phyloP scores from a whole-genome alignment of 108 stramenopile species.

The Cylindrotheca fusiformis region DNA sequence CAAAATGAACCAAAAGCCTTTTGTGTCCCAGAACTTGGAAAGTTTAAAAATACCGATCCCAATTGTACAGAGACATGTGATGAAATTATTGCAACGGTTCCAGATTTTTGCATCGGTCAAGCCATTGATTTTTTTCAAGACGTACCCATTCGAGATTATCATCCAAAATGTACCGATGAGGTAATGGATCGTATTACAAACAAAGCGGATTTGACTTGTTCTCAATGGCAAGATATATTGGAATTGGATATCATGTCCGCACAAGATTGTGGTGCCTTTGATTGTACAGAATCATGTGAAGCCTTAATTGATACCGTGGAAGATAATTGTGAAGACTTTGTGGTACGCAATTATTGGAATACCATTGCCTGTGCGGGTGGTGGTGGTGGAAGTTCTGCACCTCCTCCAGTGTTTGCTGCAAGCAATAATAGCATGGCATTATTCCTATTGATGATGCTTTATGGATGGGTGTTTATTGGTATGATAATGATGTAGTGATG shows the following conservation, averaged over 20 bases:
- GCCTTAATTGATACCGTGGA: not conserved
- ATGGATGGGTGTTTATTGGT: too few species aligned
- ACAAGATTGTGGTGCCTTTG: not conserved
- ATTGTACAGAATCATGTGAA: not conserved
- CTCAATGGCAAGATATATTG: not conserved
- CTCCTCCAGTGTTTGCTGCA: too few species aligned
- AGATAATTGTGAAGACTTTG: not conserved
- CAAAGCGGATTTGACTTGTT: not conserved
- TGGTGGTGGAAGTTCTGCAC: too few species aligned
- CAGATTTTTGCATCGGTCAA: not conserved
- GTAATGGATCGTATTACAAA: not conserved
- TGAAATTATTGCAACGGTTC: not conserved
- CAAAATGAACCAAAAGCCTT: not conserved
- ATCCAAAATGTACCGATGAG: not conserved
- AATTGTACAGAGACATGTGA: not conserved
- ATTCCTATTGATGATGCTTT: too few species aligned
- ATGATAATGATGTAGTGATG: too few species aligned
- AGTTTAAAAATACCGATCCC: not conserved
- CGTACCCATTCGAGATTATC: not conserved
- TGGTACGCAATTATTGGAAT: not conserved
- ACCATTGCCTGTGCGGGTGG: not conserved
- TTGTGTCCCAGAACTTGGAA: not conserved
- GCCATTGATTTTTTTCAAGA: slow-evolving; percentile 1
- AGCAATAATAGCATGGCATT: too few species aligned
- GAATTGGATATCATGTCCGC: not conserved